These are phyloP conservation scores for Hericium alpestre DNA, from an alignment of 768 basidiomycete genomes.

Conservation along the genomic window DNA sequence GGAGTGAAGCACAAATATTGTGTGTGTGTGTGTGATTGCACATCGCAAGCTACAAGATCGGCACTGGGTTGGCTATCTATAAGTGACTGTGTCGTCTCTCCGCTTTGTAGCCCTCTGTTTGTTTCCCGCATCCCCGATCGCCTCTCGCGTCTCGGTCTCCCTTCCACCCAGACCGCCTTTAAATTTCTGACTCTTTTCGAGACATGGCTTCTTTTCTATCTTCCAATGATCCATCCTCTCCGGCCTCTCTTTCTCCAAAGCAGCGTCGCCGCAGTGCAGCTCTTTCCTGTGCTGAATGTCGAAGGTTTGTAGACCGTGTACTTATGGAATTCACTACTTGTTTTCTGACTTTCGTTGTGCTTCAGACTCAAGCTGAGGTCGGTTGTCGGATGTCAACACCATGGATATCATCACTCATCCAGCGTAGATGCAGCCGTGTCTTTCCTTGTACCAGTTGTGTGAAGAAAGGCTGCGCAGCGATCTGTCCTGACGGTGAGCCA, in stretches of 20 bases:
- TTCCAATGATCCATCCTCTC: slow-evolving; percentile 2
- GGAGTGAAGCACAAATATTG: too few relatives aligned
- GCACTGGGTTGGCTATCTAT: too few relatives aligned
- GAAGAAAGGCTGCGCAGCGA: slow-evolving; percentile 35
- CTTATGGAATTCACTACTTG: not conserved
- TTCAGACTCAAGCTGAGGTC: slow-evolving; percentile 56
- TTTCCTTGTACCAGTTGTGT: slow-evolving; percentile 45
- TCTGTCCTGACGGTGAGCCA: slow-evolving; percentile 52
- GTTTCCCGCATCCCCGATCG: not conserved
- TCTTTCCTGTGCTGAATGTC: slow-evolving; percentile 60
- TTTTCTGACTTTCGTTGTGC: slow-evolving; percentile 3
- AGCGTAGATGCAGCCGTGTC: slow-evolving; percentile 44
- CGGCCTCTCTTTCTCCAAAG: slow-evolving; percentile 12
- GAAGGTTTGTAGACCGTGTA: slow-evolving; percentile 32
- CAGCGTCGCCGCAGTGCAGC: slow-evolving; percentile 30
- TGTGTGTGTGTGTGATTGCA: too few relatives aligned
- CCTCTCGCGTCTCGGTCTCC: slow-evolving; percentile 1
- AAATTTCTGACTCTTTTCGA: not conserved
- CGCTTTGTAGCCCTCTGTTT: not conserved
- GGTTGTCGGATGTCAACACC: too few relatives aligned
- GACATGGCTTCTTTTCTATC: slow-evolving; percentile 13
- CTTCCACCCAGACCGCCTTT: slow-evolving; percentile 3
- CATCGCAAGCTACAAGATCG: too few relatives aligned
- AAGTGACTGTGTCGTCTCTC: too few relatives aligned
- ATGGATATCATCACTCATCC: not conserved